Evolutionary conservation across 306 rosid genomes (phyloP), one percentile per base, ranked within the genome.

Genomic region (Begonia peltatifolia): DNA sequence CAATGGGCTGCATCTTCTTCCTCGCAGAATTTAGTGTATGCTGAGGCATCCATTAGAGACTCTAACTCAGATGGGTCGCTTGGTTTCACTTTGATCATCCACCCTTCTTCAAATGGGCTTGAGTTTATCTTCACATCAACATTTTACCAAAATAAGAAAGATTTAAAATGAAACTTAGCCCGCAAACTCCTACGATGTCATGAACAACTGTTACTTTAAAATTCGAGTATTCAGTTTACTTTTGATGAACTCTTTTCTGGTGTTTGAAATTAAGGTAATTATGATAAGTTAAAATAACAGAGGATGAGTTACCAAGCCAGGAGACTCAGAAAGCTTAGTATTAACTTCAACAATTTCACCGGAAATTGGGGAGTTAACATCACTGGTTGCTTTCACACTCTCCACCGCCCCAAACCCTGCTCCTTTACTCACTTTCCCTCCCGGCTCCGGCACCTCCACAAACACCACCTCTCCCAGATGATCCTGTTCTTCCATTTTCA

Each of bases 341-440:
- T 90, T 90, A 58, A 90, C 75, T 72, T 86, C 99, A 57, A 92
- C 65, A 54, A 92, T 41, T 80, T 92, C 87, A 9, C 99, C 96
- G 0, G 99, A 86, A 58, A 92, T 81, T n/a, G 99, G 99, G 42
- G 96, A 86, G 52, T 92, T 86, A 4, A 92, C 12, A 54, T 92
- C 99, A 76, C 99, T 83, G 11, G 94, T 83, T 54, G 99, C 99
- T 59, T 92, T 92, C 16, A 92, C 99, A 81, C 99, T 92, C 50
- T 86, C 99, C 64, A 92, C 96, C 2, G 95, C 92, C 61, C 99
- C 99, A 35, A 86, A 92, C 65, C 86, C 63, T 0, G 46, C 1
- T 12, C 80, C 90, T 65, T 75, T 55, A 11, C 70, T 20, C 42
- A 79, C 99, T 11, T 82, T 25, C 14, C 46, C 56, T 2, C 94